Evolutionary conservation across 73 alveolate genomes (phyloP), one percentile per base, ranked within the genome.

Genomic region (Diophrys sp.): DNA sequence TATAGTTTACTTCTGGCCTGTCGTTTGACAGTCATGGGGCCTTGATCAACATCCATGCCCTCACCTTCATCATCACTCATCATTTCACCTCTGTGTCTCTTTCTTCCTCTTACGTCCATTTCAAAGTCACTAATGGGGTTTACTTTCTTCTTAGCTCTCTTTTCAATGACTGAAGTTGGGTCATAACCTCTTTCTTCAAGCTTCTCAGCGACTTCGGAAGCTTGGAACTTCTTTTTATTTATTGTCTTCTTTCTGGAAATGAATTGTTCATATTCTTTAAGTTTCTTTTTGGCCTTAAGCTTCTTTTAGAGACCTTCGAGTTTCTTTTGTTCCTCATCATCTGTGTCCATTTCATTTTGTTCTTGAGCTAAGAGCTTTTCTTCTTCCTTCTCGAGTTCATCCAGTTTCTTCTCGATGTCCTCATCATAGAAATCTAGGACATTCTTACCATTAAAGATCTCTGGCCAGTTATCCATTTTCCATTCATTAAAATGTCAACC

Each of bases 391-490:
- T 97, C 99, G 18, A 97, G 90, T 71, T 91, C 98, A 57, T 96
- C 95, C n/a, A 96, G 94, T 82, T 95, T 96, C 75, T 89, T 78
- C 70, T 89, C 89, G 67, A 96, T 95, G 69, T 96, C 99, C 29
- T 98, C 96, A 83, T 98, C 99, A 29, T 97, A 96, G 89, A 84
- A 98, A 89, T 98, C 99, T 75, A 89, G 91, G 54, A 98, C 98
- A 87, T 98, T 98, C 79, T 97, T 97, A 57, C 99, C 99, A 68
- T 96, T 97, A 95, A 95, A 90, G 86, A 98, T 89, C 89, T 96
- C 99, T 23, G 99, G 99, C 94, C 98, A 93, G 66, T 91, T 93
- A 87, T 98, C 99, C 93, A 91, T 96, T 92, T 89, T 95, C 99
- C 99, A 97, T 78, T 91, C n/a, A n/a, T n/a, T n/a, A n/a, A n/a